phyloP scores from a whole-genome alignment of 257 asterid species.

The Solanum okadae region DNA sequence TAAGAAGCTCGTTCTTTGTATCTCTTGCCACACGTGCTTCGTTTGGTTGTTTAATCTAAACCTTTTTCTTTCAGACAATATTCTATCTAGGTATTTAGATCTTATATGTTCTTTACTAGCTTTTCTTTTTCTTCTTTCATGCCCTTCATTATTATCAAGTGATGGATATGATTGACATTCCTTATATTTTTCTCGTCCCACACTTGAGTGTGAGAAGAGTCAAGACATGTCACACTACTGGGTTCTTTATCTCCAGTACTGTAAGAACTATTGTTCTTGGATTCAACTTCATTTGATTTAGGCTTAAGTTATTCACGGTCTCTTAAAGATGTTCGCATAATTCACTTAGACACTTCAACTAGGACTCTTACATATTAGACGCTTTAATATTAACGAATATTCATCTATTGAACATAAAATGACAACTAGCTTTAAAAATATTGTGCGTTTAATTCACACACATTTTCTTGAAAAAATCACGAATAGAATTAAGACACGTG shows the following conservation, averaged over 20 bases:
- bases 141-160: slow-evolving; percentile 54
- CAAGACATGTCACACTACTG: slow-evolving; percentile 42
- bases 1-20: not conserved
- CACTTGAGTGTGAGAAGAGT: slow-evolving; percentile 75
- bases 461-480: too few species aligned
- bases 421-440: too few species aligned
- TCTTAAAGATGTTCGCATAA: too few species aligned
- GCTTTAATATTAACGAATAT: too few species aligned
- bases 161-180: slow-evolving; percentile 17
- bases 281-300: slow-evolving; percentile 27
- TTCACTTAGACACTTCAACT: too few species aligned
- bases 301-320: too few species aligned
- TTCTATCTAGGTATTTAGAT: slow-evolving; percentile 25
- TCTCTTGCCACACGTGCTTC: not conserved
- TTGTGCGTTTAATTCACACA: too few species aligned
- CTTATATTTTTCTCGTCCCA: slow-evolving; percentile 83
- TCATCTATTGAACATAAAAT: too few species aligned
- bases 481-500: too few species aligned
- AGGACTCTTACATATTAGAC: too few species aligned
- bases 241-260: slow-evolving; percentile 63
- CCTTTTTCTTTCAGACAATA: slow-evolving; percentile 47
- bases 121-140: slow-evolving; percentile 23
- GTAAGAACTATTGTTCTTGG: slow-evolving; percentile 45
- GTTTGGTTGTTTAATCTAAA: slow-evolving; percentile 27
- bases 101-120: slow-evolving; percentile 25